These are phyloP conservation scores for Pythium vanterpoolii DNA, from an alignment of 352 stramenopile species.

Conservation along the genomic window DNA sequence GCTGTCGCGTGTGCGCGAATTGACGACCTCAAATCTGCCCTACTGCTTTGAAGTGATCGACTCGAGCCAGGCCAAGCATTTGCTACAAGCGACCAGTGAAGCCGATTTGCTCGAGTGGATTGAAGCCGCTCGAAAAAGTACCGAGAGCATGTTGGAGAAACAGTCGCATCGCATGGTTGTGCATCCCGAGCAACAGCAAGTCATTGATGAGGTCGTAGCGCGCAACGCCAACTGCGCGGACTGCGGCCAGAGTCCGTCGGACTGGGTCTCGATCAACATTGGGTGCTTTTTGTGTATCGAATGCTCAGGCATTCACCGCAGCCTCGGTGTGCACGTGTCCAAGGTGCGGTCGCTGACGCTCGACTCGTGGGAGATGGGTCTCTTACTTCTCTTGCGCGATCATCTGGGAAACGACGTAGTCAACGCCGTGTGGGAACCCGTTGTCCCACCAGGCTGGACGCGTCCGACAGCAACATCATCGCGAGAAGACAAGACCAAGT, in stretches of 20 bases:
- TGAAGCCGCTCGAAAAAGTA: constrained; percentile 73
- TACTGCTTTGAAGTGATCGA: constrained; percentile 87
- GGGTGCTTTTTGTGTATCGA: constrained; percentile 96
- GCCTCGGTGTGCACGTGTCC: constrained; percentile 95
- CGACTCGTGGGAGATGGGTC: constrained; percentile 86
- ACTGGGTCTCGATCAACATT: constrained; percentile 97
- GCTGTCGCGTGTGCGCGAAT: constrained; percentile 72
- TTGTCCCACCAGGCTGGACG: constrained; percentile 44
- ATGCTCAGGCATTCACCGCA: constrained; percentile 96
- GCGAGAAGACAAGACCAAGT: constrained; percentile 76
- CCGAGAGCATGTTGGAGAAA: constrained; percentile 78
- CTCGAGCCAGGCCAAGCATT: constrained; percentile 67
- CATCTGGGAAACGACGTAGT: constrained; percentile 67
- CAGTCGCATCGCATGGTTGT: constrained; percentile 78
- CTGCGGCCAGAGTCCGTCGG: constrained; percentile 72
- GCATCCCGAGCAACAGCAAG: constrained; percentile 73
- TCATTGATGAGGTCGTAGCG: constrained; percentile 58
- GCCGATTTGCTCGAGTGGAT: constrained; percentile 80
- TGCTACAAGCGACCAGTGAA: constrained; percentile 74
- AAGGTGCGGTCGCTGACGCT: constrained; percentile 93
- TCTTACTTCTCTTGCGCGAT: constrained; percentile 60
- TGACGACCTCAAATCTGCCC: constrained; percentile 44
- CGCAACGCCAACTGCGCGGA: constrained; percentile 67
- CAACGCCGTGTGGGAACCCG: constrained; percentile 70
- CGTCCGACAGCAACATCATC: constrained; percentile 42